A percentile compares a stretch with the other conserved stretches of the same genome.
phyloP scores from a whole-genome alignment of 2,329 filamentous ascomycete species.

The Delphinella strobiligena region DNA sequence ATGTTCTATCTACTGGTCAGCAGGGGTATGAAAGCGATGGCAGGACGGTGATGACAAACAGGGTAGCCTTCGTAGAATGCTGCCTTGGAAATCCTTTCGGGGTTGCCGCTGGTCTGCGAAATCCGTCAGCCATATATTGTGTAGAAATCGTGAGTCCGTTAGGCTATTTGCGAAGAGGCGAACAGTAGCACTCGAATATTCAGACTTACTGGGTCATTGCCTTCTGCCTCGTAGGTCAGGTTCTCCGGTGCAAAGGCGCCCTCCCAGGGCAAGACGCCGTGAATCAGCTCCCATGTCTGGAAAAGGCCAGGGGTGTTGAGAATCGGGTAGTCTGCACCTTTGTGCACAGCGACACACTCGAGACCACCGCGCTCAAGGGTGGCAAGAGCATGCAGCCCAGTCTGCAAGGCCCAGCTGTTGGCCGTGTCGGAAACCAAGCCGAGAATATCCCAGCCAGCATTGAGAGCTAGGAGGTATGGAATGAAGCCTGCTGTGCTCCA shows the following conservation, averaged over 20 bases:
- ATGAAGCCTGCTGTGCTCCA: constrained; percentile 32
- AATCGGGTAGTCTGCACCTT: constrained; percentile 35
- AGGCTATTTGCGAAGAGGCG: too few species aligned
- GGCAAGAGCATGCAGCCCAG: constrained; percentile 34
- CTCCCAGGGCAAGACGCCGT: constrained; percentile 34
- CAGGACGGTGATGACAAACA: too few species aligned
- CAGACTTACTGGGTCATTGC: constrained; percentile 34
- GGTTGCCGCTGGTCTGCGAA: constrained; percentile 35
- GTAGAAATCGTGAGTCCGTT: too few species aligned
- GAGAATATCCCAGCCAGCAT: constrained; percentile 33
- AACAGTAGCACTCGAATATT: too few species aligned
- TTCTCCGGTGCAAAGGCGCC: constrained; percentile 35
- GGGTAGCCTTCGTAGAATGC: constrained; percentile 37
- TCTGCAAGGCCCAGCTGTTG: constrained; percentile 35
- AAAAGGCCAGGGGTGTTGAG: constrained; percentile 34
- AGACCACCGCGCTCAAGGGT: constrained; percentile 35
- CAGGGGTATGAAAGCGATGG: too few species aligned
- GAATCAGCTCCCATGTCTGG: constrained; percentile 32
- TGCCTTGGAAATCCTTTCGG: constrained; percentile 26
- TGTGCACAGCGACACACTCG: constrained; percentile 36
- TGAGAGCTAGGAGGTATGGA: constrained; percentile 32
- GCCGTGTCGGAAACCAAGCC: constrained; percentile 30
- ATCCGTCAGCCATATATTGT: too few species aligned
- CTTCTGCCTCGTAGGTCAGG: constrained; percentile 27
- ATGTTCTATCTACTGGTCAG: too few species aligned